Percentiles rank a stretch among this genome's conserved stretches.
Evolutionary conservation across 2,329 filamentous ascomycete genomes (phyloP).

Genomic region (Zasmidium citrigriseum): DNA sequence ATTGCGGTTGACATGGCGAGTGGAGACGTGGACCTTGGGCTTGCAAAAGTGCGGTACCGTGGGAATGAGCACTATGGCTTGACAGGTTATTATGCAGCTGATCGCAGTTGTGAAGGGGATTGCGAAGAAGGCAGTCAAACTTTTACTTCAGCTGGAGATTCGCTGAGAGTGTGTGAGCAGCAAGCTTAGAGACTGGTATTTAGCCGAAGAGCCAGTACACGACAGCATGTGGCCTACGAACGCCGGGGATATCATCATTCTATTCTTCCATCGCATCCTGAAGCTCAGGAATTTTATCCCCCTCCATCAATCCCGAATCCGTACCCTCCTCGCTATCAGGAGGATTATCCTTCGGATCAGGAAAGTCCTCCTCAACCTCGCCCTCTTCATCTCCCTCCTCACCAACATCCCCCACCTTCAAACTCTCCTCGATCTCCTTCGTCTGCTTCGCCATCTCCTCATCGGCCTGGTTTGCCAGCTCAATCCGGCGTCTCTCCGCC

Average conservation of each 20-base stretch:
- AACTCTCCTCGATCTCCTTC: conserved; percentile 4
- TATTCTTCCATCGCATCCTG: not conserved
- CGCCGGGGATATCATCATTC: too few relatives aligned
- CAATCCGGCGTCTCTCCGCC: not conserved
- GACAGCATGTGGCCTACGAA: too few relatives aligned
- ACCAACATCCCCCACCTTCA: not conserved
- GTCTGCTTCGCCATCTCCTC: conserved; percentile 2
- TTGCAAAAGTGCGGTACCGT: not conserved
- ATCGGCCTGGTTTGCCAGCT: conserved; percentile 4
- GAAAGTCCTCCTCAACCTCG: not conserved
- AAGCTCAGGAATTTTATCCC: not conserved
- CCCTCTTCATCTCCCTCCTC: not conserved
- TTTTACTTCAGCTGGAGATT: not conserved
- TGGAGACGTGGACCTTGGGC: not conserved
- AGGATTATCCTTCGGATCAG: not conserved
- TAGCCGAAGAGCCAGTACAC: too few relatives aligned
- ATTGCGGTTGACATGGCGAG: not conserved
- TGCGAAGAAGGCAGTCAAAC: not conserved
- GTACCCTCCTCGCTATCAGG: too few relatives aligned
- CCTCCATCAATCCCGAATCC: not conserved
- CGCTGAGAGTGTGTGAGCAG: not conserved
- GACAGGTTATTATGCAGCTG: too few relatives aligned
- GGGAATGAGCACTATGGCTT: too few relatives aligned
- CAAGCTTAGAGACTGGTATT: too few relatives aligned
- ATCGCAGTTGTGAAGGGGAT: too few relatives aligned